phyloP scores from a whole-genome alignment of 164 flowering plant species.

The Malania oleifera region DNA sequence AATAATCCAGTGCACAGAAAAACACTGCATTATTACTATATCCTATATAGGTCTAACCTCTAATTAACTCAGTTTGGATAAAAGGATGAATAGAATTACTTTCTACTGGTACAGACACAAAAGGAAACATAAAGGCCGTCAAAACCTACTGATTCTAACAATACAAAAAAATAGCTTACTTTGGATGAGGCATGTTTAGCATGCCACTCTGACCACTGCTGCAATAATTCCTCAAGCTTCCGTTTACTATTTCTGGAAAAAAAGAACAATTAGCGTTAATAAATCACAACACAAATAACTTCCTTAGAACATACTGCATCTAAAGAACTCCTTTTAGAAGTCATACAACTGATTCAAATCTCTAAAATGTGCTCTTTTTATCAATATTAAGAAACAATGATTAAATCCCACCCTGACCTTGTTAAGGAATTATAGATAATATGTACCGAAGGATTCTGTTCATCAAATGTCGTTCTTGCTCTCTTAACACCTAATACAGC shows the following conservation, averaged over 20 bases:
- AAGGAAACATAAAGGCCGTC: not conserved
- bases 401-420: slow-evolving; percentile 43
- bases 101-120: not conserved
- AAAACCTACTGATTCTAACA: not conserved
- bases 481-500: slow-evolving; percentile 71
- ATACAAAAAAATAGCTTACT: slow-evolving; percentile 27
- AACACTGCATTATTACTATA: no score
- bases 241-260: slow-evolving; percentile 61
- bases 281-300: not conserved
- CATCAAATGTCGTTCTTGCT: slow-evolving; percentile 46
- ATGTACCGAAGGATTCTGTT: slow-evolving; percentile 64
- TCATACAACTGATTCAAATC: not conserved
- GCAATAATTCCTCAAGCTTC: slow-evolving; percentile 75
- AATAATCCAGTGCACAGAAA: no score
- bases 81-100: no score
- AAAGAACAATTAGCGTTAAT: not conserved
- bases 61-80: no score
- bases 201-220: slow-evolving; percentile 92
- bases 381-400: not conserved
- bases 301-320: slow-evolving; percentile 2
- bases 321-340: not conserved
- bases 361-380: not conserved
- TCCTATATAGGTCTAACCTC: no score
- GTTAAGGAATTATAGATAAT: slow-evolving; percentile 57
- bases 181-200: slow-evolving; percentile 39